These are phyloP conservation scores for Xylaria bambusicola DNA, from an alignment of 495 filamentous ascomycete genomes.

Conservation along the genomic window DNA sequence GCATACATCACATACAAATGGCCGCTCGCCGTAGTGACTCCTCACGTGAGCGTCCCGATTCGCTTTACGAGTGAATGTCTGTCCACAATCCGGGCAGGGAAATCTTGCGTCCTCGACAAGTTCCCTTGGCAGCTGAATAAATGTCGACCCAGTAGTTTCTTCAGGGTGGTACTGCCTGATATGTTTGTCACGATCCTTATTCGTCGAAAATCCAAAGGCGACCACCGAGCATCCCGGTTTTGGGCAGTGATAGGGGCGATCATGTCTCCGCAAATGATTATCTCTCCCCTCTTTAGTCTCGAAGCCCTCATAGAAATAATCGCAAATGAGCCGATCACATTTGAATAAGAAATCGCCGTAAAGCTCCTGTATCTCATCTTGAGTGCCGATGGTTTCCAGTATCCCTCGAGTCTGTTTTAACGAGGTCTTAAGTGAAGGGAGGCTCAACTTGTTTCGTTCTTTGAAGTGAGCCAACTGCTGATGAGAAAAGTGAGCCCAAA, in stretches of 20 bases:
- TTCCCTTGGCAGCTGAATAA: constrained; percentile 6
- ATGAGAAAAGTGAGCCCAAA: constrained; percentile 29
- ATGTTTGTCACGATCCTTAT: constrained; percentile 45
- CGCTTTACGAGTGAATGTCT: constrained; percentile 51
- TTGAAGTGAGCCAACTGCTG: constrained; percentile 18
- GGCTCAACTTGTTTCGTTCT: constrained; percentile 13
- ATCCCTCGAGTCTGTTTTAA: background rate
- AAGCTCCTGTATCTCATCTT: constrained; percentile 28
- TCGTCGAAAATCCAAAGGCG: constrained; percentile 40
- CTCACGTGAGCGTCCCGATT: constrained; percentile 50
- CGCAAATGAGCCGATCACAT: constrained; percentile 43
- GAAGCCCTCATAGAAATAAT: constrained; percentile 49
- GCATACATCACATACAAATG: constrained; percentile 45
- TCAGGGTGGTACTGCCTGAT: constrained; percentile 28
- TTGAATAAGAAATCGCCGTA: constrained; percentile 45
- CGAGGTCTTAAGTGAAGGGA: constrained; percentile 1
- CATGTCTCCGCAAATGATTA: constrained; percentile 28
- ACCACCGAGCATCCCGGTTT: constrained; percentile 29
- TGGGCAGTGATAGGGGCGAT: constrained; percentile 35
- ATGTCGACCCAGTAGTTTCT: constrained; percentile 11
- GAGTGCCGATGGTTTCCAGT: background rate
- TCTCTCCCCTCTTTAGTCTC: constrained; percentile 28
- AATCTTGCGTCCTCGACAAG: constrained; percentile 36
- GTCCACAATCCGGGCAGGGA: constrained; percentile 47
- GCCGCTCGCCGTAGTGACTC: constrained; percentile 51